A percentile compares a stretch with the other conserved stretches of the same genome.
These are phyloP conservation scores for Bretschneidera sinensis DNA, from an alignment of 345 rosid genomes.

Conservation along the genomic window DNA sequence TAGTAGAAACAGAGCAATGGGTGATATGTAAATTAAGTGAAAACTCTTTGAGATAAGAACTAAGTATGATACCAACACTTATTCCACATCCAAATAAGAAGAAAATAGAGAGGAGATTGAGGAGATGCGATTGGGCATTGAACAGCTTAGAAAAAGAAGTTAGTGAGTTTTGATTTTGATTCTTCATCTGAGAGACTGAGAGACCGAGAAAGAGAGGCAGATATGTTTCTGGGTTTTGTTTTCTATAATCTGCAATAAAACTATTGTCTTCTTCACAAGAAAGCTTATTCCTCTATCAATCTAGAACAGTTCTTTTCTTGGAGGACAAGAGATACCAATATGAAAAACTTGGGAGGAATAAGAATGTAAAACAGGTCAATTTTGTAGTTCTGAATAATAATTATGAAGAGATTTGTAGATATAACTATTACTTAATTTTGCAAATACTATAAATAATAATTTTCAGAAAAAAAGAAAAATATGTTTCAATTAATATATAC, in stretches of 20 bases:
- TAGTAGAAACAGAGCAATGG: conserved; percentile 19
- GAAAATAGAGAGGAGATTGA: conserved; percentile 37
- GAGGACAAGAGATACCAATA: conserved; percentile 30
- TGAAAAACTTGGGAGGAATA: neutral
- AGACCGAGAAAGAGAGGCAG: neutral
- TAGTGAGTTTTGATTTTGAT: conserved; percentile 26
- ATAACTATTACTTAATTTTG: too few relatives aligned
- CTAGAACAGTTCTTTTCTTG: conserved; percentile 36
- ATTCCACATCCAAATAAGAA: conserved; percentile 53
- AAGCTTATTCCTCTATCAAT: conserved; percentile 15
- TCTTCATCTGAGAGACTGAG: conserved; percentile 26
- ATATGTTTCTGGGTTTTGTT: neutral
- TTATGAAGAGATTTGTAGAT: too few relatives aligned
- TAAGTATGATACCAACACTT: conserved; percentile 46
- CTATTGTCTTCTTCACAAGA: conserved; percentile 11
- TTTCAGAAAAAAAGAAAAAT: too few relatives aligned
- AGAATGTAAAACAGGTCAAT: neutral
- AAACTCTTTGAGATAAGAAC: conserved; percentile 37
- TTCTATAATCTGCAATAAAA: conserved; percentile 1
- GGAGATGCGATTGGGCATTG: conserved; percentile 38
- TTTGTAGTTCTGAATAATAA: too few relatives aligned
- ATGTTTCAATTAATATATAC: too few relatives aligned
- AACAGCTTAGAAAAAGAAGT: conserved; percentile 28
- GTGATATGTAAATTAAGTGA: conserved; percentile 27
- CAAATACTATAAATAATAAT: too few relatives aligned